Base-by-base conservation (phyloP, 2,329 filamentous ascomycete species). In the Blastomyces silverae region DNA sequence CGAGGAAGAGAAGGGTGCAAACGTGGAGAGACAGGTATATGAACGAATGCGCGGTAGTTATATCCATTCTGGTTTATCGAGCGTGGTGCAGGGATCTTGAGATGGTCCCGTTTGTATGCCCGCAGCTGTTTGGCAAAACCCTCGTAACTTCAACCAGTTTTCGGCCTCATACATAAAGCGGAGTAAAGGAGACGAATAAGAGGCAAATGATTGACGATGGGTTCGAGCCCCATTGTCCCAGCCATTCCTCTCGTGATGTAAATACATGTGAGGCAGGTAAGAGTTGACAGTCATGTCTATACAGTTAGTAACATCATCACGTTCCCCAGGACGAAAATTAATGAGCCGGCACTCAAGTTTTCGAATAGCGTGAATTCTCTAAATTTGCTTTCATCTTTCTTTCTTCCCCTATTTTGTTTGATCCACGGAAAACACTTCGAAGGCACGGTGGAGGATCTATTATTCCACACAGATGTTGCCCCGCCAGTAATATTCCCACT, bases 151-250 rank as follows among this genome's bases (percentile, higher is more conserved):
- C 20, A 22, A n/a, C 15, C 55, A 17, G 42, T 58, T 58, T 15
- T 58, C 31, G 55, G 55, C 55, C 34, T 58, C 55, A 34, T 58
- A 58, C 34, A 58, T 58, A 25, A 39, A 7, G 55, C 39, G n/a
- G 20, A 42, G 55, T 7, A 11, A 8, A 25, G 34, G 34, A 42
- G 34, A 15, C 11, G 53, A 34, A 37, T 56, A 56, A 7, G 25
- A 15, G 2, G 20, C 31, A 1, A 1, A 37, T 20, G 31, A 20
- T 37, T 53, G 22, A 28, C 15, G 10, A 22, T 13, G 22, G n/a
- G 28, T 37, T 37, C 28, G 15, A 56, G 28, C 31, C 20, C 17
- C 28, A 56, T 34, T 2, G 28, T n/a, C 31, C 53, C 53, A n/a
- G 17, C 31, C 25, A 28, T 2, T 56, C 15, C 25, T 34, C 52